Evolutionary conservation across 768 basidiomycete species (phyloP).

Genomic region (Suillus subalutaceus): DNA sequence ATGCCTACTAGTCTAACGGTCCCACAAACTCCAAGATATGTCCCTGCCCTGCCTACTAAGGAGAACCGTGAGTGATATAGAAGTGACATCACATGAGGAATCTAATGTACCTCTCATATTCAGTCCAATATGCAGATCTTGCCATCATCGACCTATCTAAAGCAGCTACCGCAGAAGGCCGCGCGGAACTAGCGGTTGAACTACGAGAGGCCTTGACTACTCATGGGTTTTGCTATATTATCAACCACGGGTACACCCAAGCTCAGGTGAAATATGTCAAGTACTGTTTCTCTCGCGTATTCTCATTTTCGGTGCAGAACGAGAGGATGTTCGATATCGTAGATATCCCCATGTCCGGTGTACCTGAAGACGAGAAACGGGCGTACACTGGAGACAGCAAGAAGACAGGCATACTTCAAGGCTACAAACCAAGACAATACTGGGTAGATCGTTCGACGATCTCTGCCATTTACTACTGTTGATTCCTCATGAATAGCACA

Average conservation of each 20-base stretch:
- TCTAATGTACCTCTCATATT: conserved; percentile 24
- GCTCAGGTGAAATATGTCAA: conserved; percentile 28
- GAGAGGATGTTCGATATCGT: conserved; percentile 53
- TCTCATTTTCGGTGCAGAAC: conserved; percentile 33
- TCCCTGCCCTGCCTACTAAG: conserved; percentile 31
- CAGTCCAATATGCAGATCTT: conserved; percentile 48
- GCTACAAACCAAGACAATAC: conserved; percentile 54
- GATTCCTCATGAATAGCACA: conserved; percentile 43
- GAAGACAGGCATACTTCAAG: conserved; percentile 50
- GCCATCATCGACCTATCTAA: conserved; percentile 51
- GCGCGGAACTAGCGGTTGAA: conserved; percentile 38
- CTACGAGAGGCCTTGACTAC: conserved; percentile 46
- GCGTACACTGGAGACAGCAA: conserved; percentile 43
- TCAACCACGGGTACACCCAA: conserved; percentile 38
- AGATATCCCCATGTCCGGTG: conserved; percentile 45
- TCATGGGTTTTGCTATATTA: conserved; percentile 41
- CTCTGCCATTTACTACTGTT: not conserved
- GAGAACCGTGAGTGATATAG: conserved; percentile 19
- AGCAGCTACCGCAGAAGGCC: conserved; percentile 39
- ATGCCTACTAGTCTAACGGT: conserved; percentile 30
- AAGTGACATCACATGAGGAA: not conserved
- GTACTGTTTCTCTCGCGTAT: not conserved
- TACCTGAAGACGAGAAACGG: conserved; percentile 46
- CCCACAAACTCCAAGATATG: conserved; percentile 37
- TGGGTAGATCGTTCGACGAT: conserved; percentile 38